Evolutionary conservation across 306 rosid genomes (phyloP), one percentile per base, ranked within the genome.

Genomic region (Inga leiocalycina): DNA sequence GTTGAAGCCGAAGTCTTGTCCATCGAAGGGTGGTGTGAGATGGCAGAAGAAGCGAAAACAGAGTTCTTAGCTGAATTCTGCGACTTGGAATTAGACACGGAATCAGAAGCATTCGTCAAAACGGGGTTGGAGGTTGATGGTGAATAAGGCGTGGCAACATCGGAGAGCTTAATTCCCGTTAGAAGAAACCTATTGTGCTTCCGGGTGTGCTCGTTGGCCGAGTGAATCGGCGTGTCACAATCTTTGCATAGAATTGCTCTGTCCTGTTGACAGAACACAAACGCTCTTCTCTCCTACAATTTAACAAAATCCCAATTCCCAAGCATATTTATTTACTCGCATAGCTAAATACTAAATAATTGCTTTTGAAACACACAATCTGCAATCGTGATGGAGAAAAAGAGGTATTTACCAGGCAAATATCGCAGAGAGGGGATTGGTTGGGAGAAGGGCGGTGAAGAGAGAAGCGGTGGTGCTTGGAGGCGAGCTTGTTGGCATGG

Each of bases 401-500:
- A 65, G 43, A 65, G n/a, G 2, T 30, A 30, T 30, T 65, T 79
- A 92, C 98, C 90, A 74, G 90, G 74, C 99, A 97, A 71, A 97
- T 67, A 80, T 97, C 99, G 66, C 99, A 97, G 73, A 90, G 81
- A 45, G 98, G 91, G 81, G 37, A 62, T 4, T 88, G 88, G 10
- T 80, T 76, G 0, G 97, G 48, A 17, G 90, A 84, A 30, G 88
- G 94, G 78, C 71, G 89, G 45, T 84, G 89, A 74, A 94, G 97
- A 68, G 99, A 91, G 83, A 97, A 91, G 70, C 98, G 98, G 1
- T 88, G 92, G 87, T 97, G 98, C 77, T 94, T 97, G 83, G 97
- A 94, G 64, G 97, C 99, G 44, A 92, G 97, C 84, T 94, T 94
- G 84, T 97, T 97, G 83, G 97, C 99, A 32, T 91, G 94, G 90